Percentiles rank a stretch among this genome's conserved stretches.
Conservation (phyloP, 352 stramenopile species). For the Globisporangium camurandrum region DNA sequence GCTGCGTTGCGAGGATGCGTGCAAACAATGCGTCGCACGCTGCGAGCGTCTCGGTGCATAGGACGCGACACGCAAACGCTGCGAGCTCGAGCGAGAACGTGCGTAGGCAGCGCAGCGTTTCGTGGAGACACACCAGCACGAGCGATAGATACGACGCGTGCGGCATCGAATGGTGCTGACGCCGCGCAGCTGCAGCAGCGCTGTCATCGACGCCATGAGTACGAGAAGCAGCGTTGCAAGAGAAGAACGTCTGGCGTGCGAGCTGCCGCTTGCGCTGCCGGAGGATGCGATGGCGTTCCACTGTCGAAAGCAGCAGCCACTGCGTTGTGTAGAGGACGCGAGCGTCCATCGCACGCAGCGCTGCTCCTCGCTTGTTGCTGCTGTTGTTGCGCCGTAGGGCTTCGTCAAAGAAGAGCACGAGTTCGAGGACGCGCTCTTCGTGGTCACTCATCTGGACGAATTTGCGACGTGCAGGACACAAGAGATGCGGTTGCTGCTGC, state of each 20-base stretch:
- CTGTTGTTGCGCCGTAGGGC: background rate
- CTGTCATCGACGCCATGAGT: slow-evolving; percentile 1
- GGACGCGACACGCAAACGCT: slow-evolving; percentile 18
- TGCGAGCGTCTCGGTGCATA: slow-evolving; percentile 22
- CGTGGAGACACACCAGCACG: slow-evolving; percentile 28
- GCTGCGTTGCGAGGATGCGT: slow-evolving; percentile 4
- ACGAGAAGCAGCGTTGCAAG: slow-evolving; percentile 3
- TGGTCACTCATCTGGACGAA: slow-evolving; percentile 39
- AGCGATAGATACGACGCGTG: slow-evolving; percentile 22
- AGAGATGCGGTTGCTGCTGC: background rate
- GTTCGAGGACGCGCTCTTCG: slow-evolving; percentile 27
- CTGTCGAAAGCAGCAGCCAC: slow-evolving; percentile 12
- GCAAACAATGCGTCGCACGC: slow-evolving; percentile 15
- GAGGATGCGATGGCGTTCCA: slow-evolving; percentile 10
- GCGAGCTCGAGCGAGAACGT: slow-evolving; percentile 30
- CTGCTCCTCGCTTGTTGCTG: background rate
- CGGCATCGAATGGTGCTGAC: slow-evolving; percentile 5
- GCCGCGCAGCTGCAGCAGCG: background rate
- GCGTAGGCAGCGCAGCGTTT: slow-evolving; percentile 19
- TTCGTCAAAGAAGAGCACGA: slow-evolving; percentile 31
- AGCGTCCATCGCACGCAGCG: background rate
- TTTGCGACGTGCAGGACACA: slow-evolving; percentile 11
- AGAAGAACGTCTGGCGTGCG: slow-evolving; percentile 13
- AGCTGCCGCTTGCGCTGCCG: slow-evolving; percentile 13
- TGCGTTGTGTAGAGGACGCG: background rate